Conservation (phyloP, 2,329 filamentous ascomycete species). For the Cladophialophora yegresii region DNA sequence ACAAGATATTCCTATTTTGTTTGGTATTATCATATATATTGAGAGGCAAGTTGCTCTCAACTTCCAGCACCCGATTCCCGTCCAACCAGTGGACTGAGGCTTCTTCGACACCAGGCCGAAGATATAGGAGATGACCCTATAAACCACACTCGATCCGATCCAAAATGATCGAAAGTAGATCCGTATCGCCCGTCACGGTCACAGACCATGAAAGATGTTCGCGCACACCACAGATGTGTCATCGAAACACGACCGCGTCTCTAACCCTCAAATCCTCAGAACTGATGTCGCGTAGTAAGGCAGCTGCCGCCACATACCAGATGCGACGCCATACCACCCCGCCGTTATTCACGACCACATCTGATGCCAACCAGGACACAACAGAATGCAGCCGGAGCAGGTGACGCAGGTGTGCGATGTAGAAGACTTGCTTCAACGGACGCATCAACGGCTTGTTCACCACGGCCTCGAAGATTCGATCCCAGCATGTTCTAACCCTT, state of each 20-base stretch:
- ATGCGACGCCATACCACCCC: constrained; percentile 39
- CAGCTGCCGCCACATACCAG: constrained; percentile 42
- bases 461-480: constrained; percentile 41
- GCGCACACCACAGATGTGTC: constrained; percentile 39
- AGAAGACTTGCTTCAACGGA: constrained; percentile 32
- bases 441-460: constrained; percentile 17
- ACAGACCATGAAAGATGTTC: constrained; percentile 42
- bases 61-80: constrained; percentile 55
- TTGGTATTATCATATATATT: constrained; percentile 44
- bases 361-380: constrained; percentile 43
- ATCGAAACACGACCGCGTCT: constrained; percentile 24
- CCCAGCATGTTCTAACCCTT: constrained; percentile 45
- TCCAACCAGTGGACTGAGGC: constrained; percentile 42
- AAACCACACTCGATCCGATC: constrained; percentile 34
- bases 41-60: constrained; percentile 38
- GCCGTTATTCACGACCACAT: constrained; percentile 34
- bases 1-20: constrained; percentile 36
- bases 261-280: constrained; percentile 8
- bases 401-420: constrained; percentile 10
- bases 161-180: background rate
- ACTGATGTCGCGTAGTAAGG: constrained; percentile 31
- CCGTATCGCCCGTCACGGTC: constrained; percentile 35
- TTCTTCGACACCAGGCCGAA: constrained; percentile 51
- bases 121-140: constrained; percentile 59
- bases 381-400: constrained; percentile 14